Evolutionary conservation across 2,329 filamentous ascomycete species (phyloP).

Genomic region (Alternaria postmessia): DNA sequence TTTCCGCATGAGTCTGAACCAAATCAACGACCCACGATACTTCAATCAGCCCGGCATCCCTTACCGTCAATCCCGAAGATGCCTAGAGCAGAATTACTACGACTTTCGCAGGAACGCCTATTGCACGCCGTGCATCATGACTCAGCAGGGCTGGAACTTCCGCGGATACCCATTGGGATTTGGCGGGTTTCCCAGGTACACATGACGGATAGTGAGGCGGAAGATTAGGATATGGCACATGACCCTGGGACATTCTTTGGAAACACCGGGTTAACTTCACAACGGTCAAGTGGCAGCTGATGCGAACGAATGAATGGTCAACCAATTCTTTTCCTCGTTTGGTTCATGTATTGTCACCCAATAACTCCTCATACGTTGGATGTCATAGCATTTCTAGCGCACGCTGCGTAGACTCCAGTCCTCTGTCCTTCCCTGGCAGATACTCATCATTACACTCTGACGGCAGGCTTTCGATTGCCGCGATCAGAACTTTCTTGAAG

Average conservation of each 20-base stretch:
- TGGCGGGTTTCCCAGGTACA: constrained; percentile 3
- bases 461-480: not conserved
- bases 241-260: not conserved
- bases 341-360: not conserved
- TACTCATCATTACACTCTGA: not conserved
- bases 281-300: not conserved
- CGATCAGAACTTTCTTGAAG: not conserved
- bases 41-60: constrained; percentile 10
- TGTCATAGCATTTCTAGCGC: not conserved
- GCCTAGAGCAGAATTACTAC: not conserved
- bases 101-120: not conserved
- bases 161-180: constrained; percentile 5
- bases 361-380: not conserved
- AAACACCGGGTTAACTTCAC: not conserved
- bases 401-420: not conserved
- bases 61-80: constrained; percentile 5
- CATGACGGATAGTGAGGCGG: not conserved
- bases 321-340: not conserved
- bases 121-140: constrained; percentile 12
- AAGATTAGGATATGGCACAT: not conserved
- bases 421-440: not conserved
- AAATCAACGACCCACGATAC: constrained; percentile 13
- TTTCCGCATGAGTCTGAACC: constrained; percentile 4
- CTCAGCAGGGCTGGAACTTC: constrained; percentile 10
- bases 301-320: not conserved